Conservation (phyloP, 371 early-diverging fungal genomes). For the Choanephora cucurbitarum region DNA sequence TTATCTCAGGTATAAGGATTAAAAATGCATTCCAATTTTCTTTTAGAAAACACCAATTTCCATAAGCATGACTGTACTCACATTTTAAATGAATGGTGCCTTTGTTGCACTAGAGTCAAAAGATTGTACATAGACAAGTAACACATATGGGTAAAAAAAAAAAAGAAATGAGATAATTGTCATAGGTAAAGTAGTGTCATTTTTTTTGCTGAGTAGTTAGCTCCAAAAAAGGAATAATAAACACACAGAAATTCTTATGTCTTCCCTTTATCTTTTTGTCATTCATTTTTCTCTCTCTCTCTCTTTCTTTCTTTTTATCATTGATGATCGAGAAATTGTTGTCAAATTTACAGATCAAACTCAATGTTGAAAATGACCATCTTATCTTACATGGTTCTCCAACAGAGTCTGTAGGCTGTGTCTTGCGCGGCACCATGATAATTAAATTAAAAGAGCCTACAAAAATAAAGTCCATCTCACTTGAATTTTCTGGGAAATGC, state of each 20-base stretch:
- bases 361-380: conserved; percentile 41
- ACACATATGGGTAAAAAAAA: too few relatives aligned
- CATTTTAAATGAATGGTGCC: too few relatives aligned
- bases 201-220: too few relatives aligned
- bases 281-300: neutral
- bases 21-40: too few relatives aligned
- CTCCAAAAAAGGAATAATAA: neutral
- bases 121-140: too few relatives aligned
- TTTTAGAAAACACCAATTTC: too few relatives aligned
- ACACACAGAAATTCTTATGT: neutral
- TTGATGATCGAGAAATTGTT: conserved; percentile 19
- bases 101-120: too few relatives aligned
- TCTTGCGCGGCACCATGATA: conserved; percentile 40
- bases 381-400: conserved; percentile 43
- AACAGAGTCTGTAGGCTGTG: conserved; percentile 46
- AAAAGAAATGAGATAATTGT: too few relatives aligned
- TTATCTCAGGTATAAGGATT: too few relatives aligned
- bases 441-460: conserved; percentile 31
- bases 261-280: neutral
- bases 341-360: conserved; percentile 21
- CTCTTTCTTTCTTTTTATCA: neutral
- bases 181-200: too few relatives aligned
- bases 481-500: conserved; percentile 40
- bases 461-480: conserved; percentile 37
- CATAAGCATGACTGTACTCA: too few relatives aligned